These are phyloP conservation scores for Boletus rubroflammeus DNA, from an alignment of 768 basidiomycete genomes.

Conservation along the genomic window DNA sequence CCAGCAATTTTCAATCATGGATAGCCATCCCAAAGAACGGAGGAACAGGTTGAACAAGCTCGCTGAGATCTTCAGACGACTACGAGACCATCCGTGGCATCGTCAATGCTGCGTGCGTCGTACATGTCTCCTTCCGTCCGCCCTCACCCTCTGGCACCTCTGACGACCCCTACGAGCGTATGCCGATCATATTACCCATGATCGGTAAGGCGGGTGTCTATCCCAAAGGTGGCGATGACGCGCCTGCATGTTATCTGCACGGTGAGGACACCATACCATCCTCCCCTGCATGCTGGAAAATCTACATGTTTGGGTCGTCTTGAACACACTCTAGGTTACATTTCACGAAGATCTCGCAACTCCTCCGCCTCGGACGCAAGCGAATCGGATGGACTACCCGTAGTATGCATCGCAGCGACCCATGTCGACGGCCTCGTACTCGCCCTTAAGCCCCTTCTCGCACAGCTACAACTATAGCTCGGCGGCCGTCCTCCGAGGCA, in stretches of 20 bases:
- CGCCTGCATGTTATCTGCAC: slow-evolving; percentile 20
- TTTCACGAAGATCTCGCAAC: slow-evolving; percentile 22
- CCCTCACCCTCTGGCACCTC: slow-evolving; percentile 11
- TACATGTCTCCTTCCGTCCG: slow-evolving; percentile 25
- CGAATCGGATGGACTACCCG: slow-evolving; percentile 7
- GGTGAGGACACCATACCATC: slow-evolving; percentile 4
- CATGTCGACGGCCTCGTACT: slow-evolving; percentile 24
- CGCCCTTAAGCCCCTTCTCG: slow-evolving; percentile 19
- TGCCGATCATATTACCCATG: slow-evolving; percentile 25
- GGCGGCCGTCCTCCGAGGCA: slow-evolving; percentile 19
- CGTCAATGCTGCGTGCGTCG: slow-evolving; percentile 20
- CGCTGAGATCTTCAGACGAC: slow-evolving; percentile 15
- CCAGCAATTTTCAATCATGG: slow-evolving; percentile 45
- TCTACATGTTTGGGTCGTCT: neutral
- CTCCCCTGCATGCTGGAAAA: too few species aligned
- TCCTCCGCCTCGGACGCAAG: neutral
- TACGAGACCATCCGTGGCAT: slow-evolving; percentile 21
- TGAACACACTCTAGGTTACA: slow-evolving; percentile 11
- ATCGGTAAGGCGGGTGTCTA: slow-evolving; percentile 23
- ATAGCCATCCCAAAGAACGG: slow-evolving; percentile 41
- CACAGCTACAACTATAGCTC: slow-evolving; percentile 27
- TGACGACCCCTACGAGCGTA: slow-evolving; percentile 8
- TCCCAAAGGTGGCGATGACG: slow-evolving; percentile 1
- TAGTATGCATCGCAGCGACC: slow-evolving; percentile 24
- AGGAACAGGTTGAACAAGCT: slow-evolving; percentile 23